These are phyloP conservation scores for Mycena vulgaris DNA, from an alignment of 768 basidiomycete genomes.

Conservation along the genomic window DNA sequence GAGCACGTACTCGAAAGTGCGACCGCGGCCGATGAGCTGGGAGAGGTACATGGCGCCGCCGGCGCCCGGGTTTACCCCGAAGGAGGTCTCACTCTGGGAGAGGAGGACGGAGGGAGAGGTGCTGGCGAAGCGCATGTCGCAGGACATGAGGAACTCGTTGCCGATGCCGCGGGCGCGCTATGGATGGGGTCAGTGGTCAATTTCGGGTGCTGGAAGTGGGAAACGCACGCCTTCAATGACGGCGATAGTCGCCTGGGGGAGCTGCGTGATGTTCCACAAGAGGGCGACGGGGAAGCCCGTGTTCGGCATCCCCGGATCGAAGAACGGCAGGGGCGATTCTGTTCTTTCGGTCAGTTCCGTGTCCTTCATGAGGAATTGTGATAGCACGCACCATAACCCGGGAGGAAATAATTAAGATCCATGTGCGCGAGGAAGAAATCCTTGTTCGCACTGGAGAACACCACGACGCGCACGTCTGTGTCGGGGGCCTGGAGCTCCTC, in stretches of 20 bases:
- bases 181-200: neutral
- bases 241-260: slow-evolving; percentile 31
- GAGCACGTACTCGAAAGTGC: slow-evolving; percentile 23
- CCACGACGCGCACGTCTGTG: neutral
- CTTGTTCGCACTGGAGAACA: neutral
- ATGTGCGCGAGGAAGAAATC: slow-evolving; percentile 2
- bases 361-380: too few relatives aligned
- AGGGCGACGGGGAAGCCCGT: slow-evolving; percentile 26
- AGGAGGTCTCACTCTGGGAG: slow-evolving; percentile 14
- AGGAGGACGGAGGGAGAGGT: slow-evolving; percentile 20
- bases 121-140: too few relatives aligned
- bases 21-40: slow-evolving; percentile 19
- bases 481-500: neutral
- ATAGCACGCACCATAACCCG: slow-evolving; percentile 2
- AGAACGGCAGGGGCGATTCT: slow-evolving; percentile 12
- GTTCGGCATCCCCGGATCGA: slow-evolving; percentile 10
- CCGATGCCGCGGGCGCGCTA: slow-evolving; percentile 29
- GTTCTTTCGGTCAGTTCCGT: neutral
- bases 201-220: neutral
- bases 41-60: slow-evolving; percentile 27
- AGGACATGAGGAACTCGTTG: slow-evolving; percentile 30
- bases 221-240: slow-evolving; percentile 22
- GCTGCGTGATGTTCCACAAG: slow-evolving; percentile 30
- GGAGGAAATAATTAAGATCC: slow-evolving; percentile 12
- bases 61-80: slow-evolving; percentile 27